Evolutionary conservation across 2,329 filamentous ascomycete genomes (phyloP).

Genomic region (Alternaria incomplexa): DNA sequence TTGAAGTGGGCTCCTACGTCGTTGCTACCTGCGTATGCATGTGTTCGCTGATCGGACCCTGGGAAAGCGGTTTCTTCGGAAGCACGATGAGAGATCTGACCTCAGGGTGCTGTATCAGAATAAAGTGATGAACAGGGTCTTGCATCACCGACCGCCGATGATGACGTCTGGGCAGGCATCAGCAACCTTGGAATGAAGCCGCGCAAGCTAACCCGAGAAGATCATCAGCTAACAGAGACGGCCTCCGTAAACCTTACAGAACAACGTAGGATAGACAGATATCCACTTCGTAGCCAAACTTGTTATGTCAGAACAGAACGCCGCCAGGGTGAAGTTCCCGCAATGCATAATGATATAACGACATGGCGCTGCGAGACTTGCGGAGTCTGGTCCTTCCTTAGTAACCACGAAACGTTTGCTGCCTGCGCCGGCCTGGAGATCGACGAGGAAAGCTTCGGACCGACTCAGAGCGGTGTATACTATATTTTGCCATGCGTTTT

Average conservation of each 20-base stretch:
- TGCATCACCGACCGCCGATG: slow-evolving; percentile 25
- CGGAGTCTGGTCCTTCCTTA: slow-evolving; percentile 26
- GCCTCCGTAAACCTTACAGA: slow-evolving; percentile 6
- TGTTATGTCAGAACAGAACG: slow-evolving; percentile 4
- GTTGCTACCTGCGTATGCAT: slow-evolving; percentile 8
- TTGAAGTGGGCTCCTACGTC: neutral
- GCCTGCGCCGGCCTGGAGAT: slow-evolving; percentile 10
- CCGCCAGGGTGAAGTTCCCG: slow-evolving; percentile 9
- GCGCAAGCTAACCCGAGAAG: slow-evolving; percentile 12
- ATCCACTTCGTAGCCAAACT: neutral
- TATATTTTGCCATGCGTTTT: slow-evolving; percentile 10
- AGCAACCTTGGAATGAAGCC: neutral
- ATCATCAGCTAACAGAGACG: slow-evolving; percentile 4
- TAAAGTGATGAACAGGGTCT: slow-evolving; percentile 31
- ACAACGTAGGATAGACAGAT: neutral
- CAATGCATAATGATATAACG: slow-evolving; percentile 16
- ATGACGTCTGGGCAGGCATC: slow-evolving; percentile 19
- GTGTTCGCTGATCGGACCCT: neutral
- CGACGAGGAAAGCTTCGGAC: slow-evolving; percentile 6
- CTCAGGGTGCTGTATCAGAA: slow-evolving; percentile 17
- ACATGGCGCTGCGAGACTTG: slow-evolving; percentile 25
- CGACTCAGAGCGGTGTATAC: slow-evolving; percentile 27
- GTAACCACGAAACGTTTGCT: slow-evolving; percentile 25
- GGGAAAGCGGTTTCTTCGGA: slow-evolving; percentile 7
- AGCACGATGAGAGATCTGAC: slow-evolving; percentile 26